phyloP scores from a whole-genome alignment of 192 early-diverging fungal species.

The Geosiphon pyriformis region DNA sequence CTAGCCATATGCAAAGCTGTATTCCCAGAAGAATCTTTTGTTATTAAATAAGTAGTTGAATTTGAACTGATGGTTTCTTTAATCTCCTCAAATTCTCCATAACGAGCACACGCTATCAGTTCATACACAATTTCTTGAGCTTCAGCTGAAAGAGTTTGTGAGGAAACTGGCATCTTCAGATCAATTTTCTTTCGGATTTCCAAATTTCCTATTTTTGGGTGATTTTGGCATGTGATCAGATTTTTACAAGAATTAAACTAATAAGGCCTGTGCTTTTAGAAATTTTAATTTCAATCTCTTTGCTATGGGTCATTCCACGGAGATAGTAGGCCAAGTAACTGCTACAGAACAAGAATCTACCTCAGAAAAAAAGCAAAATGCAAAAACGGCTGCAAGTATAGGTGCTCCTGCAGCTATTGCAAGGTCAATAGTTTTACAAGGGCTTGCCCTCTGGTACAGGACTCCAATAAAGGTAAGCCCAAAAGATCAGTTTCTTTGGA shows the following conservation, averaged over 20 bases:
- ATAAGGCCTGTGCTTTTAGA: too few species aligned
- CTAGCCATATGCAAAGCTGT: conserved; percentile 77
- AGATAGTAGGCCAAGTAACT: too few species aligned
- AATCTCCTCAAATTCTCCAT: conserved; percentile 70
- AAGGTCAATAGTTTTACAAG: conserved; percentile 47
- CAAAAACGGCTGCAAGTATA: conserved; percentile 45
- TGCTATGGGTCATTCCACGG: too few species aligned
- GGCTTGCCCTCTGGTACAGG: conserved; percentile 49
- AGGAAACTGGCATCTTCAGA: not conserved
- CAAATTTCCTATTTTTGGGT: too few species aligned
- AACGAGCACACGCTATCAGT: conserved; percentile 62
- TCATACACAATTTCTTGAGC: conserved; percentile 41
- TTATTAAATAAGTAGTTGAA: conserved; percentile 32
- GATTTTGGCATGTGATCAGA: too few species aligned
- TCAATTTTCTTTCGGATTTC: too few species aligned
- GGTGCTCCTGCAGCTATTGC: conserved; percentile 52
- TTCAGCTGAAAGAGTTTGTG: not conserved
- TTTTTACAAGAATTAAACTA: too few species aligned
- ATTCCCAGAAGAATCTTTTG: conserved; percentile 47
- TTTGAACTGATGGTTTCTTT: conserved; percentile 35
- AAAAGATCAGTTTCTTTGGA: not conserved
- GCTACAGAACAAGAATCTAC: not conserved
- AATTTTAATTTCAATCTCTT: too few species aligned
- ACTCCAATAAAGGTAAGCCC: conserved; percentile 52
- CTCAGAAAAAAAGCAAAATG: conserved; percentile 37